These are phyloP conservation scores for Centaurea solstitialis DNA, from an alignment of 129 eudicot species.

Conservation along the genomic window DNA sequence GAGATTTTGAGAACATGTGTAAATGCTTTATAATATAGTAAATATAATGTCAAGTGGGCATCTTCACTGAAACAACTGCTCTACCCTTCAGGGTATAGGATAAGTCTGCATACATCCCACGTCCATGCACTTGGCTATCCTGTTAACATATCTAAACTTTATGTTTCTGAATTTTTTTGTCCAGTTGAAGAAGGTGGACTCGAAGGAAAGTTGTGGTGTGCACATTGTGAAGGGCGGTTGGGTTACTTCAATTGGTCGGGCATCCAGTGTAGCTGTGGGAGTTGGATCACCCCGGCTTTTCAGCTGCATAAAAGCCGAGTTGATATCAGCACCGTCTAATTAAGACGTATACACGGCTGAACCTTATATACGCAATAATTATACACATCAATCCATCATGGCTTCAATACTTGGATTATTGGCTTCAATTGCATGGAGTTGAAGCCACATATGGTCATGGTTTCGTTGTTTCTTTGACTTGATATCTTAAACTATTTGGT, in stretches of 20 bases:
- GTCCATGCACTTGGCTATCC: too few relatives aligned
- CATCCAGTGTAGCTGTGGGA: slow-evolving; percentile 95
- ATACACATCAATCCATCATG: slow-evolving; percentile 14
- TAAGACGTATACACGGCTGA: slow-evolving; percentile 1
- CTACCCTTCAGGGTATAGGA: too few relatives aligned
- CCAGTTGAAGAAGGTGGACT: slow-evolving; percentile 91
- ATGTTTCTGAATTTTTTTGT: background rate
- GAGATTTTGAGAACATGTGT: too few relatives aligned
- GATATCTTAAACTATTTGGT: background rate
- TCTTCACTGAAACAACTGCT: too few relatives aligned
- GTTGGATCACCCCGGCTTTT: slow-evolving; percentile 97
- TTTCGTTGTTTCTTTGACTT: slow-evolving; percentile 19
- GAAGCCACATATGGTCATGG: slow-evolving; percentile 12
- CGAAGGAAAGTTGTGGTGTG: slow-evolving; percentile 87
- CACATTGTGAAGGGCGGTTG: slow-evolving; percentile 82
- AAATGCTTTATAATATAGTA: too few relatives aligned
- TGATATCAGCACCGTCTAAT: slow-evolving; percentile 72
- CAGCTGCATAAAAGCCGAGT: slow-evolving; percentile 92
- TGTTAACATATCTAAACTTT: too few relatives aligned
- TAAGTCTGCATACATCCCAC: too few relatives aligned
- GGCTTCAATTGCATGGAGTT: slow-evolving; percentile 21
- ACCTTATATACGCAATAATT: slow-evolving; percentile 32
- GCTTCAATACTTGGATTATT: slow-evolving; percentile 13
- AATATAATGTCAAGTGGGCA: too few relatives aligned
- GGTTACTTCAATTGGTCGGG: slow-evolving; percentile 99